phyloP scores from a whole-genome alignment of 2,329 filamentous ascomycete species.

The Colletotrichum phormii region DNA sequence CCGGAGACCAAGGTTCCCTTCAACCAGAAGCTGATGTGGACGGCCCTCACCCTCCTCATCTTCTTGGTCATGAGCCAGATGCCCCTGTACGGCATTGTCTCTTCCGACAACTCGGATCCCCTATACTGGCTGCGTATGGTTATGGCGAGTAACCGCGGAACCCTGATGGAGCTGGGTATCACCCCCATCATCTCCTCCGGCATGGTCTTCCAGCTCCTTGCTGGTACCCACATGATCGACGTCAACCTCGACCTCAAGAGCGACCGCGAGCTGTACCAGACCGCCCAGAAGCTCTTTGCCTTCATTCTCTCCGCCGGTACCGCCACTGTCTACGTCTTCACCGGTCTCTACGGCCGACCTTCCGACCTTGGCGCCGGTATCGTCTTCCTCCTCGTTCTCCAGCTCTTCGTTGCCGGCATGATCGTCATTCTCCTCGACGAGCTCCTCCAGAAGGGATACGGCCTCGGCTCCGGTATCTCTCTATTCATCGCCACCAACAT shows the following conservation, averaged over 20 bases:
- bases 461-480: conserved; percentile 97
- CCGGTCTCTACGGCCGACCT: conserved; percentile 95
- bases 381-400: conserved; percentile 97
- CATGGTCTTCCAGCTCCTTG: conserved; percentile 99
- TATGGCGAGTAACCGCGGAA: conserved; percentile 98
- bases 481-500: conserved; percentile 99
- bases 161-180: conserved; percentile 95
- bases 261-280: conserved; percentile 99
- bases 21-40: conserved; percentile 99
- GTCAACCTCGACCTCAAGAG: conserved; percentile 99
- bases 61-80: conserved; percentile 99
- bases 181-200: conserved; percentile 99
- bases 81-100: conserved; percentile 99
- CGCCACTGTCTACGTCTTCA: conserved; percentile 98
- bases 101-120: conserved; percentile 97
- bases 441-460: conserved; percentile 99
- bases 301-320: conserved; percentile 98
- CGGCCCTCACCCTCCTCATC: conserved; percentile 92
- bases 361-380: conserved; percentile 97
- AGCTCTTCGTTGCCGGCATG: conserved; percentile 96
- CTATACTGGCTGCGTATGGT: conserved; percentile 99
- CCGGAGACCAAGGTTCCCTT: conserved; percentile 99
- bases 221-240: conserved; percentile 99
- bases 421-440: conserved; percentile 99
- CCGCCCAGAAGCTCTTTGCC: conserved; percentile 97